Evolutionary conservation across 495 filamentous ascomycete genomes (phyloP).

Genomic region (Arthonia radiata): DNA sequence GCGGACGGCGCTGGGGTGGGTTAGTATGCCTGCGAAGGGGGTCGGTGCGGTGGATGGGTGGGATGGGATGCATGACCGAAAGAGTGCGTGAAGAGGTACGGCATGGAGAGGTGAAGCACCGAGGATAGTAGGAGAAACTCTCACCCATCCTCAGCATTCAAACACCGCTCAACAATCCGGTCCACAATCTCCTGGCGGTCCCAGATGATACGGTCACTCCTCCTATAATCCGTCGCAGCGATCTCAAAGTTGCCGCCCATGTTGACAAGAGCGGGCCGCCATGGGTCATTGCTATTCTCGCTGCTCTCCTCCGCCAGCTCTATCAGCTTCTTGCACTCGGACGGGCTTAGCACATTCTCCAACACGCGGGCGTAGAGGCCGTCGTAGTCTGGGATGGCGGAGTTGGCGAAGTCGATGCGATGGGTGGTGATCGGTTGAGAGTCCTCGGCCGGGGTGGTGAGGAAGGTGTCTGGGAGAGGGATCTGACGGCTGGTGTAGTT

Average conservation of each 20-base stretch:
- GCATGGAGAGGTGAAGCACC: too few species aligned
- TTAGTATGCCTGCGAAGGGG: slow-evolving; percentile 3
- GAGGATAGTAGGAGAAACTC: too few species aligned
- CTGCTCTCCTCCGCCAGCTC: slow-evolving; percentile 11
- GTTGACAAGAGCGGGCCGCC: slow-evolving; percentile 46
- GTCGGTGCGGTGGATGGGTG: too few species aligned
- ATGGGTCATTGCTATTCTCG: slow-evolving; percentile 15
- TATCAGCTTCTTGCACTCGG: slow-evolving; percentile 16
- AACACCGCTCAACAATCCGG: too few species aligned
- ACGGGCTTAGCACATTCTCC: slow-evolving; percentile 14
- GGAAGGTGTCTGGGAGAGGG: too few species aligned
- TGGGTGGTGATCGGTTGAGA: too few species aligned
- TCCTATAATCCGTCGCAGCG: slow-evolving; percentile 28
- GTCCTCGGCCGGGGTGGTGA: too few species aligned
- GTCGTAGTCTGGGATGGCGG: slow-evolving; percentile 10
- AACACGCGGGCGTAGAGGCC: slow-evolving; percentile 15
- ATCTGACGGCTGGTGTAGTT: too few species aligned
- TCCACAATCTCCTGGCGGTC: slow-evolving; percentile 35
- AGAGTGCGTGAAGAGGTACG: too few species aligned
- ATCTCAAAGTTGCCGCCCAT: slow-evolving; percentile 34
- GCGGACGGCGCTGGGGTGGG: slow-evolving; percentile 4
- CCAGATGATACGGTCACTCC: slow-evolving; percentile 53
- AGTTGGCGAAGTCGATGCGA: slow-evolving; percentile 13
- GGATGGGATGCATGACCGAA: too few species aligned
- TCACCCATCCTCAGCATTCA: too few species aligned